Base-by-base conservation (phyloP, 176 grass and related monocot species). In the Alopecurus myosuroides region DNA sequence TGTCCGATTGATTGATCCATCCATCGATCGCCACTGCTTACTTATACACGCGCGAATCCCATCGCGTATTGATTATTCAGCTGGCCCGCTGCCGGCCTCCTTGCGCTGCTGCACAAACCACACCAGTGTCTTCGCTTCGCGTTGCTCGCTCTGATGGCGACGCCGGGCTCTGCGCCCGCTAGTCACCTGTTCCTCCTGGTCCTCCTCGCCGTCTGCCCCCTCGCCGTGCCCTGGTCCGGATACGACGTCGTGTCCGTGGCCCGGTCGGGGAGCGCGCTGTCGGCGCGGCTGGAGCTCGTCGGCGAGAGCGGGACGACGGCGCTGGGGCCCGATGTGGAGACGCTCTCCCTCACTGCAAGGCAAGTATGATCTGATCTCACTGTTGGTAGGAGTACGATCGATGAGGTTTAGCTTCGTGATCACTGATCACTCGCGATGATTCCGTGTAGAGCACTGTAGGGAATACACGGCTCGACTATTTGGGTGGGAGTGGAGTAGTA, bases 301-400 rank as follows among this genome's bases (percentile, higher is more conserved):
- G 86, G 70, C 39, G 35, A n/a, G 70, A 74, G 84, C 63, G 22
- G 83, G 18, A 1, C 34, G 18, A 1, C 40, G 15, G 51, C 51
- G 42, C 77, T 92, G 39, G 92, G 88, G 9, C 48, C 81, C 4
- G 95, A 91, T 37, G 82, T 93, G 12, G 55, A 61, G 53, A 78
- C 31, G 22, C 93, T 98, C 55, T 41, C 34, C 74, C 68, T 98
- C 9, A 82, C 88, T 28, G 92, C 88, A 15, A 94, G 88, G 95
- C 81, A 84, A 91, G 72, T 86, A 26, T 12, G 41, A 42, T 45
- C 19, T 50, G 42, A 30, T 31, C 31, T 3, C 14, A 29, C 26
- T 11, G 4, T 18, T 13, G n/a, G 1, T 4, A 2, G 62, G 3
- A 8, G 34, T 37, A 20, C 20, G 72, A 20, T 50, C 4, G 39